Base-by-base conservation (phyloP, 352 stramenopile genomes). In the Globisporangium uncinulatum region DNA sequence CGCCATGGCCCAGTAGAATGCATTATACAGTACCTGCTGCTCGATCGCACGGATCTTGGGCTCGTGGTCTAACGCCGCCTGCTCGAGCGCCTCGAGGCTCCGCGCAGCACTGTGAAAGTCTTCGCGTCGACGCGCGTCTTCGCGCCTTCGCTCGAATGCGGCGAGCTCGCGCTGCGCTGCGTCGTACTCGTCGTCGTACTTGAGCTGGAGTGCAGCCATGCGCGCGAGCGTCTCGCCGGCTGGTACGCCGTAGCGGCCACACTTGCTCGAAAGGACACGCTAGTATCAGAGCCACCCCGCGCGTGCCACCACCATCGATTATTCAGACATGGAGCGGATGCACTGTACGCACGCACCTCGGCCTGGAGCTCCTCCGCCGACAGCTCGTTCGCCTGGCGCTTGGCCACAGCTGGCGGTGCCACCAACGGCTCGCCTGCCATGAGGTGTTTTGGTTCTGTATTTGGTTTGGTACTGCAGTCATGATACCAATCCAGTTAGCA, bases 121-220 rank as follows among this genome's bases (percentile, higher is more conserved):
- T 31, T 83, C 62, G 49, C 80, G 79, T 42, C 68, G 69, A 43
- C 76, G 71, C 59, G 79, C 65, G 21, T 82, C 66, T 44, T 80
- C 63, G 4, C 73, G 54, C 4, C 67, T 66, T n/a, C 70, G 66
- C 34, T 69, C 32, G 29, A 65, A 73, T 36, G 62, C 59, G 6
- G 83, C 74, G 43, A 75, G 73, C 44, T 85, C 78, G 10, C 47
- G 48, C 20, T 62, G 51, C 0, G 47, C 65, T 11, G 60, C 50
- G 5, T 83, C 71, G 43, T 77, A 88, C 57, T 90, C 80, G 34
- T 87, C 72, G 44, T 87, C 73, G 59, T 87, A 90, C 50, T 62
- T 73, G 17, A 70, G 66, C 56, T 90, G 80, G 20, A 90, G 65
- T 14, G 71, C 60, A 34, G 58, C 36, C 45, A 86, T 62, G 13